A percentile compares a stretch with the other conserved stretches of the same genome.
Conservation (phyloP, 306 rosid genomes). For the Cucurbita moschata region DNA sequence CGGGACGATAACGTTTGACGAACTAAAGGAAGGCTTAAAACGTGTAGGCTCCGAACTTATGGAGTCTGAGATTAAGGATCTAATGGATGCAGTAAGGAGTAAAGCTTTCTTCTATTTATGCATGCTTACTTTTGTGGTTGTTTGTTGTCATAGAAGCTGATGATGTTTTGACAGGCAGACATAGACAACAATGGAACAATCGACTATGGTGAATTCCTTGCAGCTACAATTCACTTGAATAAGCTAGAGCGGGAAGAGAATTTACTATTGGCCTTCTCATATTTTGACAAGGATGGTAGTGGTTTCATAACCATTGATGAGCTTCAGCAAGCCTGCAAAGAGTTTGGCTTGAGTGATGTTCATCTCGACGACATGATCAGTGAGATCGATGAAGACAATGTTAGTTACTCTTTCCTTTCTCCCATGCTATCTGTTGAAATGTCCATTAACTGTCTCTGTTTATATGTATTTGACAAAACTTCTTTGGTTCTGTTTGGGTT, state of each 20-base stretch:
- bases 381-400: conserved; percentile 35
- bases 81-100: conserved; percentile 29
- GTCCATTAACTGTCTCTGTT: not conserved
- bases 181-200: conserved; percentile 34
- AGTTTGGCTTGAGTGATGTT: conserved; percentile 29
- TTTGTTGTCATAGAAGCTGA: not conserved
- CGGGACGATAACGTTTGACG: conserved; percentile 35
- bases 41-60: conserved; percentile 34
- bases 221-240: conserved; percentile 38
- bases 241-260: conserved; percentile 40
- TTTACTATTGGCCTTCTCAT: conserved; percentile 27
- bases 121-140: not conserved
- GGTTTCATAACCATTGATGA: conserved; percentile 38
- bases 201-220: conserved; percentile 39
- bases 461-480: not conserved
- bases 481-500: not conserved
- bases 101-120: not conserved
- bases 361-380: conserved; percentile 38
- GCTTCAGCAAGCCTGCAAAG: conserved; percentile 31
- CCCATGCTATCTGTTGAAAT: not conserved
- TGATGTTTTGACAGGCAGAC: conserved; percentile 23
- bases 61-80: conserved; percentile 38
- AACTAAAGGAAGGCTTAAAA: conserved; percentile 28
- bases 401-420: not conserved
- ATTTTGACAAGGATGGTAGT: conserved; percentile 38